A percentile compares a stretch with the other conserved stretches of the same genome.
Conservation (phyloP, 2,329 filamentous ascomycete genomes). For the Chalaropsis thielavioides region DNA sequence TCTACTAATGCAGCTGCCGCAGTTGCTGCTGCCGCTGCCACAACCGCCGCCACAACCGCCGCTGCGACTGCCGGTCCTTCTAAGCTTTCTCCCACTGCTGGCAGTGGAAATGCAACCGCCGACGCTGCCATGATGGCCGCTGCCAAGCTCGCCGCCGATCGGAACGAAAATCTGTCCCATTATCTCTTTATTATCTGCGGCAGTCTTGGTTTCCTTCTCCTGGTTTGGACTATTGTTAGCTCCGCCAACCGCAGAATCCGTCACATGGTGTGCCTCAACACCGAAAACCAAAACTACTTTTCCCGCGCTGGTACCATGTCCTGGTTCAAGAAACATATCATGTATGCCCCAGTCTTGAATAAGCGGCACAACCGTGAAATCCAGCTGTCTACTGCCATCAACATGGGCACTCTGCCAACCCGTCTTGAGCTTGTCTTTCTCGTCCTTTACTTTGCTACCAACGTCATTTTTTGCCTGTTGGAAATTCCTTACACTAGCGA, state of each 20-base stretch:
- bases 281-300: conserved; percentile 70
- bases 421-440: conserved; percentile 47
- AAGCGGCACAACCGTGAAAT: conserved; percentile 57
- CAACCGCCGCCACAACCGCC: background rate
- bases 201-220: conserved; percentile 45
- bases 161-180: conserved; percentile 42
- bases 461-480: conserved; percentile 52
- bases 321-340: conserved; percentile 20
- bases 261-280: conserved; percentile 59
- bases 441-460: conserved; percentile 42
- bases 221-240: conserved; percentile 51
- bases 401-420: conserved; percentile 49
- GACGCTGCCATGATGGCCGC: conserved; percentile 17
- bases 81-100: conserved; percentile 11
- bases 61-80: conserved; percentile 7
- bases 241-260: conserved; percentile 54
- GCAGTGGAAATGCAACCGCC: conserved; percentile 16
- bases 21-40: background rate
- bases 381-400: conserved; percentile 43
- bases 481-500: conserved; percentile 44
- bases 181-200: conserved; percentile 52
- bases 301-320: conserved; percentile 16
- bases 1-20: conserved; percentile 10
- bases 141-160: conserved; percentile 25
- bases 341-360: conserved; percentile 48